Conservation (phyloP, 1,284 basidiomycete genomes). For the Schizopora paradoxa region DNA sequence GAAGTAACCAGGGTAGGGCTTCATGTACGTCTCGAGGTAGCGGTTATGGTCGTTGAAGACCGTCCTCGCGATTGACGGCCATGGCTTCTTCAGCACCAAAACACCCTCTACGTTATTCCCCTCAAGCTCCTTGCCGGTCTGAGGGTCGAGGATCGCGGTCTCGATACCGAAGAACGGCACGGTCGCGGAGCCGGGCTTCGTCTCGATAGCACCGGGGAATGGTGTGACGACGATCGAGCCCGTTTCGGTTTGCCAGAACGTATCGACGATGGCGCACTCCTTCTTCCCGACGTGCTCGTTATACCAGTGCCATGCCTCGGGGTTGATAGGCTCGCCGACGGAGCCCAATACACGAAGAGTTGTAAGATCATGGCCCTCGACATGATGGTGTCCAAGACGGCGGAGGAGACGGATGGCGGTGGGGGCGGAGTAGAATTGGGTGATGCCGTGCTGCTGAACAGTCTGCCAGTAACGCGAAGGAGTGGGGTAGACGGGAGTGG, state of each 20-base stretch:
- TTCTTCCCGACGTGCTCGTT: slow-evolving; percentile 87
- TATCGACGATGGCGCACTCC: slow-evolving; percentile 94
- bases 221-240: slow-evolving; percentile 95
- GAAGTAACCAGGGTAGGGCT: slow-evolving; percentile 85
- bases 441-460: slow-evolving; percentile 90
- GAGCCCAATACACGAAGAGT: slow-evolving; percentile 85
- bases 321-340: slow-evolving; percentile 98
- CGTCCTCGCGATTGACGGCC: slow-evolving; percentile 96
- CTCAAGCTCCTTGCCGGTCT: slow-evolving; percentile 68
- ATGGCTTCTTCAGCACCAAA: slow-evolving; percentile 80
- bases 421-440: slow-evolving; percentile 92
- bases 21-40: slow-evolving; percentile 94
- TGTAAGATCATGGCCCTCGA: slow-evolving; percentile 80
- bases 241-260: slow-evolving; percentile 98
- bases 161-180: slow-evolving; percentile 98
- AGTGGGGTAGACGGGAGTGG: slow-evolving; percentile 94
- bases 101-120: slow-evolving; percentile 92
- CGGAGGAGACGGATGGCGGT: slow-evolving; percentile 92
- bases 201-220: slow-evolving; percentile 91
- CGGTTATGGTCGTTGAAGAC: slow-evolving; percentile 90
- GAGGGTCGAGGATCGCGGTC: slow-evolving; percentile 82
- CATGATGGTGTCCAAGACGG: slow-evolving; percentile 83
- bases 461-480: slow-evolving; percentile 97
- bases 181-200: slow-evolving; percentile 95
- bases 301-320: slow-evolving; percentile 99